Conservation (phyloP, 805 yeast species). For the Myxozyma vanderwaltii region DNA sequence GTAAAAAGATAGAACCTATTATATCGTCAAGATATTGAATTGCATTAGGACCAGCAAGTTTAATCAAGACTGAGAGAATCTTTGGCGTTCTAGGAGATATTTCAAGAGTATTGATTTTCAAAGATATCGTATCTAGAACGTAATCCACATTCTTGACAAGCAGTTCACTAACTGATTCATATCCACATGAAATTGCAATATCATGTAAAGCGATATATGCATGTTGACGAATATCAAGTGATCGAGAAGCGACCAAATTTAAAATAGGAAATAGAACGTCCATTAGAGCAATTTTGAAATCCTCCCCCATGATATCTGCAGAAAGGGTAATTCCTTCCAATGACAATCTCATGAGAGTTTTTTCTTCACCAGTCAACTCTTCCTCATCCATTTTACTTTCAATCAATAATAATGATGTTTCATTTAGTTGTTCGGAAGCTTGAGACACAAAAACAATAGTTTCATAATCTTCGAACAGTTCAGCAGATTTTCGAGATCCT, state of each 20-base stretch:
- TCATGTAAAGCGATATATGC: slow-evolving; percentile 57
- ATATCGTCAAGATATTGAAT: slow-evolving; percentile 72
- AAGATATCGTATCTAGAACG: slow-evolving; percentile 74
- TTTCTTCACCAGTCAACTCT: slow-evolving; percentile 14
- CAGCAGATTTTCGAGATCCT: slow-evolving; percentile 9
- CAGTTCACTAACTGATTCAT: slow-evolving; percentile 54
- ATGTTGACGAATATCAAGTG: slow-evolving; percentile 50
- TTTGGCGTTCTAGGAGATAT: slow-evolving; percentile 74
- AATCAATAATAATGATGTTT: slow-evolving; percentile 18
- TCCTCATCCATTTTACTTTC: slow-evolving; percentile 16
- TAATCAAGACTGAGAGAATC: slow-evolving; percentile 67
- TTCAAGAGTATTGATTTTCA: slow-evolving; percentile 65
- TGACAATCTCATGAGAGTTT: slow-evolving; percentile 24
- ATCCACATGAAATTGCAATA: slow-evolving; percentile 55
- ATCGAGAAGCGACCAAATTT: slow-evolving; percentile 65
- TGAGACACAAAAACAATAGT: slow-evolving; percentile 10
- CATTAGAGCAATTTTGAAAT: slow-evolving; percentile 59
- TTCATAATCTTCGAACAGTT: slow-evolving; percentile 17
- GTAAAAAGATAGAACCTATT: slow-evolving; percentile 68
- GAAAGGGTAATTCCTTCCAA: slow-evolving; percentile 34
- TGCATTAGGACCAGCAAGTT: slow-evolving; percentile 67
- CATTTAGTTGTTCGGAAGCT: slow-evolving; percentile 24
- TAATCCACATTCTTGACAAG: slow-evolving; percentile 76
- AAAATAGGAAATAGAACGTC: slow-evolving; percentile 73
- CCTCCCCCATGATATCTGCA: slow-evolving; percentile 39